A percentile compares a stretch with the other conserved stretches of the same genome.
Conservation (phyloP, 1,139 yeast species). For the Yamadazyma membranifaciens region DNA sequence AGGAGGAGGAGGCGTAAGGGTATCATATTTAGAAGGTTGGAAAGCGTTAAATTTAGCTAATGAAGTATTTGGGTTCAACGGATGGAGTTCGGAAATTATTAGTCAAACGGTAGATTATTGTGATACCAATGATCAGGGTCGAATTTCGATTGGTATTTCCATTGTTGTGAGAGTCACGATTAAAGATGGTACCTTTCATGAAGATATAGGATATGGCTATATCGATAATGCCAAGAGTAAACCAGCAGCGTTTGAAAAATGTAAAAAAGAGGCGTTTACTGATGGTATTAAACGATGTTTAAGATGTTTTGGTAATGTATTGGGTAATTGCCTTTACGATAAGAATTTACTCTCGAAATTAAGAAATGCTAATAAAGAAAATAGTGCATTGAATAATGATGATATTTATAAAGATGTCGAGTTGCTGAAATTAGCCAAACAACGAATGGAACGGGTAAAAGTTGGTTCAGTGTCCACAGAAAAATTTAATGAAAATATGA, state of each 20-base stretch:
- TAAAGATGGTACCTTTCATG: conserved; percentile 74
- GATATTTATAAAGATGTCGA: conserved; percentile 41
- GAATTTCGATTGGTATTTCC: conserved; percentile 63
- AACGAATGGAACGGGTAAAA: conserved; percentile 13
- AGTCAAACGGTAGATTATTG: conserved; percentile 67
- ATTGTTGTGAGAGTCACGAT: conserved; percentile 70
- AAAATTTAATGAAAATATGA: conserved; percentile 1
- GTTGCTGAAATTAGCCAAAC: conserved; percentile 29
- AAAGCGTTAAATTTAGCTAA: conserved; percentile 75
- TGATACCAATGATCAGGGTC: conserved; percentile 56
- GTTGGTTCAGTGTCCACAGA: conserved; percentile 7
- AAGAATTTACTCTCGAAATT: conserved; percentile 61
- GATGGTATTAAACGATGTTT: conserved; percentile 77
- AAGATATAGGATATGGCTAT: conserved; percentile 80
- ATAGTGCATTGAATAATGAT: conserved; percentile 51
- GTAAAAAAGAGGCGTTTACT: conserved; percentile 78
- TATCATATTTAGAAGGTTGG: conserved; percentile 81
- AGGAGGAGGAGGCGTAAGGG: conserved; percentile 69
- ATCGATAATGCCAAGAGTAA: conserved; percentile 70
- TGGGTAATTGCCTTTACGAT: conserved; percentile 79
- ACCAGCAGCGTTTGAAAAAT: conserved; percentile 76
- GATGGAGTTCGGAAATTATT: conserved; percentile 74
- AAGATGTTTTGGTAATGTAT: conserved; percentile 75
- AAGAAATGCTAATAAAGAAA: conserved; percentile 50
- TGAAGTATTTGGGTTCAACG: conserved; percentile 77